A percentile compares a stretch with the other conserved stretches of the same genome.
These are phyloP conservation scores for Erysimum cheiri DNA, from an alignment of 441 rosid species.

Conservation along the genomic window DNA sequence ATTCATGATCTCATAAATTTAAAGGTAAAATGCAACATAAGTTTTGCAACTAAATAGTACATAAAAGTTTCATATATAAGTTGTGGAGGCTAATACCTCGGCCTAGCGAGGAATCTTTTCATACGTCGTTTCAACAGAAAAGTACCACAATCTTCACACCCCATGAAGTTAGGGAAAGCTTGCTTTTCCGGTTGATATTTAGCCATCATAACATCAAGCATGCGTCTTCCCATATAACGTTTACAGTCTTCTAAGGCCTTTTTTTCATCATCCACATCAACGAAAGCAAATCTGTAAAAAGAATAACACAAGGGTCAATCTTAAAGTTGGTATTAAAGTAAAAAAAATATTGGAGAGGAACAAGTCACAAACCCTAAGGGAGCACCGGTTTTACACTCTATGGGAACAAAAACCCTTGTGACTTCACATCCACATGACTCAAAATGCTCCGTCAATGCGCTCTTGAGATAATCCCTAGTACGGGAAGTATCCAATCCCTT, in stretches of 20 bases:
- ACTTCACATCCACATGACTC: conserved; percentile 56
- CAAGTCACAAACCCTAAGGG: conserved; percentile 59
- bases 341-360: not conserved
- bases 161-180: not conserved
- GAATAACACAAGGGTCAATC: not conserved
- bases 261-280: conserved; percentile 49
- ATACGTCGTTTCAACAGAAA: not conserved
- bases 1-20: too few species aligned
- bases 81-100: too few species aligned
- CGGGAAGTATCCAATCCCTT: conserved; percentile 56
- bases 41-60: too few species aligned
- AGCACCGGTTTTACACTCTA: conserved; percentile 57
- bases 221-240: conserved; percentile 45
- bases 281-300: conserved; percentile 47
- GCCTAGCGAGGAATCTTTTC: not conserved
- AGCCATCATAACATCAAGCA: conserved; percentile 19
- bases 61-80: too few species aligned
- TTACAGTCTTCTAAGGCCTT: conserved; percentile 60
- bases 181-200: not conserved
- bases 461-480: conserved; percentile 57
- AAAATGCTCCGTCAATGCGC: conserved; percentile 55
- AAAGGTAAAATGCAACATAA: too few species aligned
- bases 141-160: not conserved
- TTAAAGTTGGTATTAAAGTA: conserved; percentile 14
- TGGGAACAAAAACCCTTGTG: conserved; percentile 56